Percentiles rank a stretch among this genome's conserved stretches.
These are phyloP conservation scores for Trifolium dubium DNA, from an alignment of 306 rosid species.

Conservation along the genomic window DNA sequence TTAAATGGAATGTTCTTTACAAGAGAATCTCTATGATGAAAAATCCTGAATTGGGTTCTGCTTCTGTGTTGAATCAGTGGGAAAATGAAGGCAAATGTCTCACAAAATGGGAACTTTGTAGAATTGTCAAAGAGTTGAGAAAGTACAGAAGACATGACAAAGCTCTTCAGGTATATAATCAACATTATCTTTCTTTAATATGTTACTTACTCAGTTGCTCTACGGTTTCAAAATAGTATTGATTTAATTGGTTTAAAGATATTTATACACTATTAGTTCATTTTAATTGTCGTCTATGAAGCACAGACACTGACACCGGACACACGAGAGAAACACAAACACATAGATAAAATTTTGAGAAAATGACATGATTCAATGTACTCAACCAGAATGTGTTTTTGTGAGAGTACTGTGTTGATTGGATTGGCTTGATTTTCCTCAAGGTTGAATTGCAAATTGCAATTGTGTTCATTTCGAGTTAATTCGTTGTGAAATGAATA, in stretches of 20 bases:
- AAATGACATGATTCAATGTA: too few relatives aligned
- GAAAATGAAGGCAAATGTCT: conserved; percentile 76
- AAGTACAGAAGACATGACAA: conserved; percentile 54
- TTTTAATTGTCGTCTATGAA: too few relatives aligned
- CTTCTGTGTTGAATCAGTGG: conserved; percentile 75
- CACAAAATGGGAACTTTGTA: conserved; percentile 81
- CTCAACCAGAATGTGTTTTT: too few relatives aligned
- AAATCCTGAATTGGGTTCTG: conserved; percentile 65
- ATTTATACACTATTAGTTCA: too few relatives aligned
- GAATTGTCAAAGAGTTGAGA: conserved; percentile 81
- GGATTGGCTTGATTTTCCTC: conserved; percentile 7
- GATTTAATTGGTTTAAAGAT: too few relatives aligned
- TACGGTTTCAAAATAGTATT: too few relatives aligned
- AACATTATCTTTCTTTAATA: background rate
- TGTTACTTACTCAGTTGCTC: too few relatives aligned
- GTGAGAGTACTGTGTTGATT: background rate
- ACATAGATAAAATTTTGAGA: too few relatives aligned
- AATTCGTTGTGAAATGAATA: background rate
- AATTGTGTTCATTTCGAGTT: background rate
- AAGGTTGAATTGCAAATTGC: background rate
- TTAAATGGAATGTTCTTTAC: conserved; percentile 71
- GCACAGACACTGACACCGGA: too few relatives aligned
- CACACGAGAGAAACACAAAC: too few relatives aligned
- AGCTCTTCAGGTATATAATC: conserved; percentile 81
- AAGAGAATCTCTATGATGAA: conserved; percentile 62